phyloP scores from a whole-genome alignment of 495 filamentous ascomycete species.

The Glarea lozoyensis region DNA sequence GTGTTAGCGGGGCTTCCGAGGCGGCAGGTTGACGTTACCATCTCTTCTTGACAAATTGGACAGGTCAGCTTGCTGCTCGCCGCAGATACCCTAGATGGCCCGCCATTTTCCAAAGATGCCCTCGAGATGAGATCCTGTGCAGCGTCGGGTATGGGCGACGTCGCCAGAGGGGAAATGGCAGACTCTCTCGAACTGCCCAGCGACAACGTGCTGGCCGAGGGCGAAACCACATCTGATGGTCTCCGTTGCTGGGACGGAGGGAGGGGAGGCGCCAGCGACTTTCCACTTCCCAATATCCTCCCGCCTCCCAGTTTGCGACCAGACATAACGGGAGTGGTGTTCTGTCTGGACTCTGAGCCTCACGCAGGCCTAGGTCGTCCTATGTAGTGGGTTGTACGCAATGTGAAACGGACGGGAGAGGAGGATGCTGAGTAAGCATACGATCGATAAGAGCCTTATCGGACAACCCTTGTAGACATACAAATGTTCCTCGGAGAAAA shows the following conservation, averaged over 20 bases:
- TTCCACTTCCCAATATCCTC: slow-evolving; percentile 76
- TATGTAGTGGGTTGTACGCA: too few relatives aligned
- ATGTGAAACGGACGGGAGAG: too few relatives aligned
- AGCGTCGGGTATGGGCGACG: slow-evolving; percentile 16
- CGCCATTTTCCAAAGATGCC: slow-evolving; percentile 27
- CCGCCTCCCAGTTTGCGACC: slow-evolving; percentile 81
- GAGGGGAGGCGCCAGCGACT: slow-evolving; percentile 58
- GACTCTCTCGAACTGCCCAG: slow-evolving; percentile 21
- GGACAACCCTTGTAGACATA: too few relatives aligned
- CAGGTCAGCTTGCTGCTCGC: slow-evolving; percentile 58
- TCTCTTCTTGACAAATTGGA: slow-evolving; percentile 95
- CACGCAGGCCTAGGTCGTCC: slow-evolving; percentile 13
- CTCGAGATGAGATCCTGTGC: slow-evolving; percentile 22
- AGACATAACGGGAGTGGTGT: slow-evolving; percentile 46
- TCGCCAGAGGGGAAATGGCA: slow-evolving; percentile 17
- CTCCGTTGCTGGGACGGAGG: slow-evolving; percentile 26
- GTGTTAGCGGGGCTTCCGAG: slow-evolving; percentile 8
- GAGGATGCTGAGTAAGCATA: too few relatives aligned
- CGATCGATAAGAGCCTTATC: too few relatives aligned
- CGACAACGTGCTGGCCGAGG: slow-evolving; percentile 39
- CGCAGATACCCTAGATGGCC: slow-evolving; percentile 30
- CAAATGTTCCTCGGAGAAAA: too few relatives aligned
- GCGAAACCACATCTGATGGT: slow-evolving; percentile 30
- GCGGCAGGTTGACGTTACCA: too few relatives aligned
- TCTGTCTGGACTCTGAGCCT: slow-evolving; percentile 8